Percentiles rank a stretch among this genome's conserved stretches.
phyloP scores from a whole-genome alignment of 306 rosid species.

The Rosa chinensis region DNA sequence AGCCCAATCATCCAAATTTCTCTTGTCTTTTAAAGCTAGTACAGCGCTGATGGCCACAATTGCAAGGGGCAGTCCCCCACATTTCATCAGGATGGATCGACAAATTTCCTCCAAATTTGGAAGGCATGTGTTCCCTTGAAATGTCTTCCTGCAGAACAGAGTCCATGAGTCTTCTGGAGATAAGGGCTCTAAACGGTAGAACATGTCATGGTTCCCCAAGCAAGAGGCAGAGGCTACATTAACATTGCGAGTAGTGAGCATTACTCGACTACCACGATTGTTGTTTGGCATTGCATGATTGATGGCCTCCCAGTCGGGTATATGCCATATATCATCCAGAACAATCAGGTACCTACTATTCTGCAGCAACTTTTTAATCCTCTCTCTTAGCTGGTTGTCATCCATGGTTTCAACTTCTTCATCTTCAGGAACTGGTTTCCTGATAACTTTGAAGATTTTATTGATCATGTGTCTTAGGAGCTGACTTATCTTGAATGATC shows the following conservation, averaged over 20 bases:
- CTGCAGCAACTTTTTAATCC: conserved; percentile 38
- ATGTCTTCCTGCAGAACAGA: too few species aligned
- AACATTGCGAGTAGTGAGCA: conserved; percentile 53
- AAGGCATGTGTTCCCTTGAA: too few species aligned
- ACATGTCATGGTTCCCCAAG: conserved; percentile 27
- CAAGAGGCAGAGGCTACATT: conserved; percentile 37
- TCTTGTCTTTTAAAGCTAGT: conserved; percentile 49
- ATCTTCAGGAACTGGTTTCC: conserved; percentile 35
- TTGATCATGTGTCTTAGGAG: conserved; percentile 43
- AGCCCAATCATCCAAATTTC: conserved; percentile 49
- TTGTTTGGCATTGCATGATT: conserved; percentile 51
- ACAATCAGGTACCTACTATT: conserved; percentile 51
- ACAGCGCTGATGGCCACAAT: conserved; percentile 54
- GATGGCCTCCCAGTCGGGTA: conserved; percentile 50
- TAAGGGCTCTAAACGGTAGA: conserved; percentile 41
- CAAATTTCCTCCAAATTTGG: conserved; percentile 11
- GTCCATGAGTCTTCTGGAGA: not conserved
- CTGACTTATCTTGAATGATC: conserved; percentile 34
- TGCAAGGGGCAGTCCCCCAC: conserved; percentile 73
- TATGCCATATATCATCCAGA: conserved; percentile 56
- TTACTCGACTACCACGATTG: conserved; percentile 42
- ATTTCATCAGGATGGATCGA: conserved; percentile 35
- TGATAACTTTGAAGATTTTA: conserved; percentile 29
- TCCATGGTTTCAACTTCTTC: conserved; percentile 39
- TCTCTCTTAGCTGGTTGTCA: conserved; percentile 29